Conservation (phyloP, 306 rosid genomes). For the Cicer arietinum region DNA sequence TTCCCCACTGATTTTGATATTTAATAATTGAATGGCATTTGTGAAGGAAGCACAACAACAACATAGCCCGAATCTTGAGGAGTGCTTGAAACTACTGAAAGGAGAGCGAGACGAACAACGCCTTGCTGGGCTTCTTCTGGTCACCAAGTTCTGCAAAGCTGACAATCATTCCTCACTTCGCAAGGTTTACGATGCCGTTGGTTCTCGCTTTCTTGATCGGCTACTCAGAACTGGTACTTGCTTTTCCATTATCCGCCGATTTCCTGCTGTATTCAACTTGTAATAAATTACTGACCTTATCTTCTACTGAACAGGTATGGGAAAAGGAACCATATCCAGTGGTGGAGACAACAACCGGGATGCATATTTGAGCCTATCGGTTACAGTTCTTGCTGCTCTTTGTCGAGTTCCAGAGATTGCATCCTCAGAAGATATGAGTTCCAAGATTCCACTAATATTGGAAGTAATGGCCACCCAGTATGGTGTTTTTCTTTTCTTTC, state of each 20-base stretch:
- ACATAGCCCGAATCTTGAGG: slow-evolving; percentile 62
- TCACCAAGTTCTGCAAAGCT: slow-evolving; percentile 77
- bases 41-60: slow-evolving; percentile 58
- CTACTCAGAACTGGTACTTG: slow-evolving; percentile 73
- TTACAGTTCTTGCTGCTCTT: slow-evolving; percentile 79
- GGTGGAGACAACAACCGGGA: slow-evolving; percentile 59
- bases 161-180: slow-evolving; percentile 69
- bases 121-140: slow-evolving; percentile 89
- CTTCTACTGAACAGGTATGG: slow-evolving; percentile 54
- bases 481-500: slow-evolving; percentile 40
- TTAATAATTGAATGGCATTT: background rate
- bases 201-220: slow-evolving; percentile 75
- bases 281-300: background rate
- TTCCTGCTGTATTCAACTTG: background rate
- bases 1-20: background rate
- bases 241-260: slow-evolving; percentile 1
- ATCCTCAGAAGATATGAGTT: slow-evolving; percentile 69
- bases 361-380: slow-evolving; percentile 76
- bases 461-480: slow-evolving; percentile 69
- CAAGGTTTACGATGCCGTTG: slow-evolving; percentile 75
- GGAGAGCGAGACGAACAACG: slow-evolving; percentile 94
- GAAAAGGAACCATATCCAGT: slow-evolving; percentile 54
- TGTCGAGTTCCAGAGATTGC: slow-evolving; percentile 87
- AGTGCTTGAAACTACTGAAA: slow-evolving; percentile 84
- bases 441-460: slow-evolving; percentile 67